Base-by-base conservation (phyloP, 306 rosid species). In the Cicer cuneatum region DNA sequence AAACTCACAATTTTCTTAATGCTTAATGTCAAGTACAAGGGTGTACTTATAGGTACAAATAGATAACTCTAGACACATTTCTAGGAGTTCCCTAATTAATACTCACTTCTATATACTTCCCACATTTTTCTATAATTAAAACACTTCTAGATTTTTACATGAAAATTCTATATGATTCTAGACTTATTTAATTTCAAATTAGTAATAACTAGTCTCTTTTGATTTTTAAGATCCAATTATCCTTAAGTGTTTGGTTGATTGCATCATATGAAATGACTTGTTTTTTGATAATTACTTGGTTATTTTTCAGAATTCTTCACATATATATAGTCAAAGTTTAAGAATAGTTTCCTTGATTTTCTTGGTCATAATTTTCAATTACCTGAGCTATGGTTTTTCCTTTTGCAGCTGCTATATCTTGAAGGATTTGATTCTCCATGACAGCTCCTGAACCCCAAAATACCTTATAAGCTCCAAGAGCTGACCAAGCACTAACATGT, bases 401-500 rank as follows among this genome's bases (percentile, higher is more conserved):
- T 63, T 79, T 85, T 2, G 82, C 75, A 0, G 42, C 33, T 69
- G 86, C 86, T 40, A 85, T 85, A 39, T 85, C 89, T 53, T 82
- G 66, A 21, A 85, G 82, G 56, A 82, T 63, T 61, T 79, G 81
- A 69, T 73, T 85, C 65, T 85, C 86, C 84, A 85, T 76, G 16
- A 85, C 86, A 15, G 86, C 86, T 21, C 82, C 82, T 29, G 89
- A 78, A 33, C 89, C 89, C 89, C 89, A 85, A 67, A 42, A 16
- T 29, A 72, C 65, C 29, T 72, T 79, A 56, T 85, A 78, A 40
- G 89, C 86, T 47, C 89, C 86, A 10, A 85, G 86, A 5, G 89
- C 33, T 60, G 89, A 82, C 89, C 89, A 85, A 48, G 89, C 89
- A 82, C 89, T 79, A 7, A 85, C 84, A 76, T 82, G 88, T 72